Evolutionary conservation across 2,329 filamentous ascomycete species (phyloP), one percentile per base, ranked within the genome.

Genomic region (Trichoderma sp.): DNA sequence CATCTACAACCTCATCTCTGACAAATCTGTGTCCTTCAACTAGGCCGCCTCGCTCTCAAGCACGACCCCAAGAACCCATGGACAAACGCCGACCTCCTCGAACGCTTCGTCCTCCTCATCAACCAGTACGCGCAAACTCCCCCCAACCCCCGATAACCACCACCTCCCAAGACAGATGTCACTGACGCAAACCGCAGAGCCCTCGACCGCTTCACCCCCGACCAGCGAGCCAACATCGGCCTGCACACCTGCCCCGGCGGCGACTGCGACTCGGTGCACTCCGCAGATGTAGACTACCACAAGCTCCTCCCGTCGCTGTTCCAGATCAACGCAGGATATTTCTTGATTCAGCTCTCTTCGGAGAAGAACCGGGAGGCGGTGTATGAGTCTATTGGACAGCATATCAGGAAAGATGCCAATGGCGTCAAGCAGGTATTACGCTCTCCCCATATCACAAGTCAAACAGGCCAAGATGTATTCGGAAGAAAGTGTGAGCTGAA

Each of bases 181-280:
- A 39, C 63, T 41, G 6, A 60, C 17, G 21, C 12, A 51, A 34
- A n/a, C 34, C 10, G 26, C 30, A 43, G 48, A 24, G 67, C 67
- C 17, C 55, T 68, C 14, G 56, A 44, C 9, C 44, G 57, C 15
- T 68, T 68, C 52, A 64, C 26, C 17, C 41, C 67, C 15, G 34
- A 66, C n/a, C 51, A 68, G 24, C 34, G 67, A 21, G 19, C 14
- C 7, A 67, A 68, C 15, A 67, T 68, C 55, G 67, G 67, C 1
- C 48, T 68, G n/a, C 67, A 68, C 21, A 68, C 67, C 3, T 68
- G 67, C 30, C 64, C 67, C 5, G 67, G 67, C 7, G 67, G 67
- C n/a, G 67, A 68, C 41, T 67, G 67, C 24, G 67, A 68, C 34
- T 60, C 59, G 10, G 55, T 56, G 19, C 65, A 68, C 48, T 68